phyloP scores from a whole-genome alignment of 139 green algal species.

The Chlorella sp. region DNA sequence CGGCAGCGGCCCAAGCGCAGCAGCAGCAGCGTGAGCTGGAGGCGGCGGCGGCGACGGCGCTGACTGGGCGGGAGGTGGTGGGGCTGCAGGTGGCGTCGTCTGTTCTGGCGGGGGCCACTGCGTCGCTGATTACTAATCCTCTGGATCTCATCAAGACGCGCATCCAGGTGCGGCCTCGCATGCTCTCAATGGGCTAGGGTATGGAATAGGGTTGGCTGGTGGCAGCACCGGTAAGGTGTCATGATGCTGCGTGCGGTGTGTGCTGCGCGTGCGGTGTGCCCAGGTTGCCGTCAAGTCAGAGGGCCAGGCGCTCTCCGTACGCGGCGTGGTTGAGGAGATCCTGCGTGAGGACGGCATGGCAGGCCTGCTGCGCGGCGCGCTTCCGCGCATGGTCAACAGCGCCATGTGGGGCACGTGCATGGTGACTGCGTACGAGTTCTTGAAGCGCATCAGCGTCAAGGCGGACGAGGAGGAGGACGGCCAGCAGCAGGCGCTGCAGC shows the following conservation, averaged over 20 bases:
- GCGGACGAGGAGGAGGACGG: background rate
- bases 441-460: background rate
- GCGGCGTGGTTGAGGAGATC: constrained; percentile 41
- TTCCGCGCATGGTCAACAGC: constrained; percentile 71
- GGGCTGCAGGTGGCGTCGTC: constrained; percentile 54
- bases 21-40: no score
- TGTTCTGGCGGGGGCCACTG: constrained; percentile 57
- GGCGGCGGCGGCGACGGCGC: constrained; percentile 4
- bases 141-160: constrained; percentile 81
- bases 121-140: constrained; percentile 64
- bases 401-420: constrained; percentile 84
- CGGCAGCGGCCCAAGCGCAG: no score
- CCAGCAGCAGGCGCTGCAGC: no score
- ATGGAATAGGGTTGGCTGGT: background rate
- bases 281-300: constrained; percentile 40
- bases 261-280: background rate
- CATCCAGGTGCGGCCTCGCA: constrained; percentile 49
- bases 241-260: background rate
- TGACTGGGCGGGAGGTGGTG: background rate
- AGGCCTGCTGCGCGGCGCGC: constrained; percentile 13
- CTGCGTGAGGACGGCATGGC: constrained; percentile 53
- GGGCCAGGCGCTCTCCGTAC: constrained; percentile 17
- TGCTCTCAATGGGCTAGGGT: background rate
- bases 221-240: background rate
- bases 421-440: constrained; percentile 35